Evolutionary conservation across 2,329 filamentous ascomycete genomes (phyloP).

Genomic region (Cryphonectria radicalis): DNA sequence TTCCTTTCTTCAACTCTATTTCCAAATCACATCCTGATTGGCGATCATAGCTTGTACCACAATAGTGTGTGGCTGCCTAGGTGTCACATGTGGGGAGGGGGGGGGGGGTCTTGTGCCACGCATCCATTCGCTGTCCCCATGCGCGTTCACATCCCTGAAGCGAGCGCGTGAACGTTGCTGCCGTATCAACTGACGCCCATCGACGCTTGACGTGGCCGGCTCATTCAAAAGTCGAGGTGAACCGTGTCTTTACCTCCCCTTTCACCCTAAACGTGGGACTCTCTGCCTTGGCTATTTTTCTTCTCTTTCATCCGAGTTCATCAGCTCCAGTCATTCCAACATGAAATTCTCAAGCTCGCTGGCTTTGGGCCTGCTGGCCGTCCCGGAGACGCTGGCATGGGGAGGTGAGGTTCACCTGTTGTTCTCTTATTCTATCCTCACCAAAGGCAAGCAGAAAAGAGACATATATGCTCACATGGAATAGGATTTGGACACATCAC

Average conservation of each 20-base stretch:
- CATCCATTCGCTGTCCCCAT: slow-evolving; percentile 23
- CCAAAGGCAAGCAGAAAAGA: background rate
- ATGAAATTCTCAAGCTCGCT: slow-evolving; percentile 40
- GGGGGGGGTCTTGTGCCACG: background rate
- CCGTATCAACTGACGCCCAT: slow-evolving; percentile 24
- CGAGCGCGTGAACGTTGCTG: slow-evolving; percentile 18
- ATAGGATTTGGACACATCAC: slow-evolving; percentile 69
- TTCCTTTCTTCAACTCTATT: background rate
- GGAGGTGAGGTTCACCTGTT: slow-evolving; percentile 42
- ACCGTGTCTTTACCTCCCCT: background rate
- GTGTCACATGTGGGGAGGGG: slow-evolving; percentile 4
- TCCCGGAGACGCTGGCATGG: slow-evolving; percentile 45
- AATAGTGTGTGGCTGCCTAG: background rate
- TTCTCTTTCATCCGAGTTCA: background rate
- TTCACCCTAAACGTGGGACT: background rate
- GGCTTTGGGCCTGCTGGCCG: slow-evolving; percentile 37
- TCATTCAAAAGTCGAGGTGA: background rate
- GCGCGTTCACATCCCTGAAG: background rate
- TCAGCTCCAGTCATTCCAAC: background rate
- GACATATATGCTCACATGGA: slow-evolving; percentile 3
- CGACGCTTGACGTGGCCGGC: slow-evolving; percentile 7
- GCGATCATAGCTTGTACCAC: background rate
- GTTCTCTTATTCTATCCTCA: background rate
- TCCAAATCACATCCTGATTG: background rate
- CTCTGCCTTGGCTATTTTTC: background rate